Evolutionary conservation across 495 filamentous ascomycete species (phyloP), one percentile per base, ranked within the genome.

Genomic region (Aspergillus avenaceus): DNA sequence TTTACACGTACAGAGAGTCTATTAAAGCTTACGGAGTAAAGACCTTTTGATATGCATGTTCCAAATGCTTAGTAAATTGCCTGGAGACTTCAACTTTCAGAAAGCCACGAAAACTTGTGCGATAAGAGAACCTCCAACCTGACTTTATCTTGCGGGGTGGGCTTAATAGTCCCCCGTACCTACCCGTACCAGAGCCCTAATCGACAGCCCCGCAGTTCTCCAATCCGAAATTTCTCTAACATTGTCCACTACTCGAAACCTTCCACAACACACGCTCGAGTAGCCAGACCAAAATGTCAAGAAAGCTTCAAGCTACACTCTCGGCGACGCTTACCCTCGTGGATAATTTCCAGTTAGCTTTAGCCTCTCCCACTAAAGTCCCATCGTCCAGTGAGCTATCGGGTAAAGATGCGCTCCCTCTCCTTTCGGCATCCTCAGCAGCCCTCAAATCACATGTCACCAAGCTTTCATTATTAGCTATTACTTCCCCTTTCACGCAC

Each of bases 401-500:
- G n/a, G 25, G 48, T 12, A 74, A 74, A 32, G 74, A 82, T 50
- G 73, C 80, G 26, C 74, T 88, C 58, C 52, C 74, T 64, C 72
- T 91, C 46, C 81, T 91, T 16, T 75, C 78, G 54, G 80, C 84
- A 56, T 76, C 84, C 1, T 76, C 86, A 1, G 74, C 71, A 19
- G 72, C 90, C 4, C 80, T 96, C 38, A 83, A 78, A 59, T 86
- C 91, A 0, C 90, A 95, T 58, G 80, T 84, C 5, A 96, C 91
- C 26, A 95, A 93, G 43, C 77, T 96, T 21, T 90, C 87, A 0
- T 82, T 96, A 13, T 78, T 96, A 2, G 78, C 91, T 2, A 87
- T 95, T 56, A 93, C 84, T 48, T 78, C 84, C 13, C 91, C 91
- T 0, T 93, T 95, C 65, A 90, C 90, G 0, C 81, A 85, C 4